Base-by-base conservation (phyloP, 2,329 filamentous ascomycete species). In the Xylariaceae sp. region DNA sequence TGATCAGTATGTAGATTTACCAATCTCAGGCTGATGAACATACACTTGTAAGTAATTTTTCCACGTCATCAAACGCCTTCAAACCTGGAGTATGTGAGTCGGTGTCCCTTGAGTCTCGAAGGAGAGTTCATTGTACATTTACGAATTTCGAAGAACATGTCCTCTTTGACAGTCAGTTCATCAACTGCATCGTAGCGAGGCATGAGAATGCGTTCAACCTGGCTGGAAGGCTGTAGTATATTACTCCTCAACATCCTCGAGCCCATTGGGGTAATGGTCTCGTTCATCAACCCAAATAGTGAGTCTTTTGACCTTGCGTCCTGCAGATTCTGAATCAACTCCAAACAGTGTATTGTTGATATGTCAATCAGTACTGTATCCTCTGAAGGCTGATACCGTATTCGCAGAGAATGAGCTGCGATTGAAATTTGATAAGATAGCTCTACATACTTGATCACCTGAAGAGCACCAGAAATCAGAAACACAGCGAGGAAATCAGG, bases 281-380 rank as follows among this genome's bases (percentile, higher is more conserved):
- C 78, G 60, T 97, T 95, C 41, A 99, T 71, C 0, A 97, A 68
- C 0, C 91, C 91, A 55, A 91, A 92, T 0, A 99, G 73, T 56
- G 86, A 92, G 36, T 92, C 82, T 55, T 84, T 89, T 0, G 90
- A 95, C 57, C 87, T 90, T 1, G 83, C 63, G 58, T 86, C 84
- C 11, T 88, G 84, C 0, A 91, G 64, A 57, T 96, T 99, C 61
- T 96, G 90, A 22, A 97, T 87, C 6, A 99, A 77, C 66, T 99
- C 94, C 3, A 99, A 75, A 0, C 90, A 90, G 35, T 85, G 80
- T 27, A 96, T 89, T 0, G 91, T 95, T 1, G 89, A 86, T 2
- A 94, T 77, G 61, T 96, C 92, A 59, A 97, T 95, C 81, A 95
- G 89, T 91, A 97, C 96, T 1, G 90, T 89, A 19, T 92, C 88